Evolutionary conservation across 2,329 filamentous ascomycete species (phyloP).

Genomic region (Zymoseptoria passerinii): DNA sequence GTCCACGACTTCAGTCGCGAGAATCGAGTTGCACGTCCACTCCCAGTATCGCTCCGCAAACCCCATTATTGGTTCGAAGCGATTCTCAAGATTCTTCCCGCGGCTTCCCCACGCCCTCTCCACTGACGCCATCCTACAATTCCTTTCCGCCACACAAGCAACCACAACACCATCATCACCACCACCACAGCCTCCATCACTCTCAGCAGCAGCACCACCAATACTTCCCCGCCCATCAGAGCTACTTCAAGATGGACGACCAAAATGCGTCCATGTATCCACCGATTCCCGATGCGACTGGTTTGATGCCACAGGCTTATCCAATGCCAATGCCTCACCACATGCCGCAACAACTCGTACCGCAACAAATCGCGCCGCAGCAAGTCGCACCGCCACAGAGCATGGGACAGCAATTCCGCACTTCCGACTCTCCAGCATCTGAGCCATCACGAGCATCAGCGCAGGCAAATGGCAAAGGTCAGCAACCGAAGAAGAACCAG

Average conservation of each 20-base stretch:
- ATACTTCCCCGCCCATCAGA: constrained; percentile 10
- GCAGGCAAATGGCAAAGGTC: constrained; percentile 34
- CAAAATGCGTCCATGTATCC: constrained; percentile 28
- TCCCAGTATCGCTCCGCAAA: constrained; percentile 39
- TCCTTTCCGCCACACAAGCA: constrained; percentile 19
- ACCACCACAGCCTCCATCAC: constrained; percentile 1
- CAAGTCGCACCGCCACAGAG: constrained; percentile 8
- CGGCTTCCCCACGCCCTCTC: constrained; percentile 37
- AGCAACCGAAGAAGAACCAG: constrained; percentile 50
- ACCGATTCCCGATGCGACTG: constrained; percentile 28
- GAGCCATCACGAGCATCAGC: constrained; percentile 35
- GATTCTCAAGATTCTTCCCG: constrained; percentile 38
- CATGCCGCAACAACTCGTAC: constrained; percentile 7
- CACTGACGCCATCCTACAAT: constrained; percentile 37
- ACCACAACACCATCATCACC: constrained; percentile 10
- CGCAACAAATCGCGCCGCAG: constrained; percentile 1
- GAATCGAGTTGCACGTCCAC: constrained; percentile 39
- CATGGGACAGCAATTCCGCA: constrained; percentile 1
- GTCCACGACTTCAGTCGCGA: constrained; percentile 27
- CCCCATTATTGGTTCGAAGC: constrained; percentile 39
- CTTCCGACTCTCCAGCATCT: constrained; percentile 47
- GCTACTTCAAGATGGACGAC: constrained; percentile 29
- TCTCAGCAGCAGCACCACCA: constrained; percentile 16
- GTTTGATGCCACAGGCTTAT: constrained; percentile 25
- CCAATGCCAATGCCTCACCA: constrained; percentile 22